Evolutionary conservation across 1,284 basidiomycete genomes (phyloP), one percentile per base, ranked within the genome.

Genomic region (Pascua sp.): DNA sequence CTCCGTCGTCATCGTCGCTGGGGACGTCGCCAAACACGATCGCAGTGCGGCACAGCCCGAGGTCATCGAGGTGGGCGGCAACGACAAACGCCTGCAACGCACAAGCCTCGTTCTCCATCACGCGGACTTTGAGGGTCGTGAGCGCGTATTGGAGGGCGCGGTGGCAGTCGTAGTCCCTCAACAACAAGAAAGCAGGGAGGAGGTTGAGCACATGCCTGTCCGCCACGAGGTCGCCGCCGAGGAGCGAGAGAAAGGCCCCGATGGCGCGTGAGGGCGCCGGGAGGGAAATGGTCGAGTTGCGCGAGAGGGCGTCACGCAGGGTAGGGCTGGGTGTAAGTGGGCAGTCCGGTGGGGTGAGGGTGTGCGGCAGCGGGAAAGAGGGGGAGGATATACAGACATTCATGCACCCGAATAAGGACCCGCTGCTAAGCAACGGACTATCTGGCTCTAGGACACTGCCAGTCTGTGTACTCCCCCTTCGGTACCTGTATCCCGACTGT

Each of bases 1-100:
- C 17, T 4, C 4, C n/a, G 16, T 48, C 47, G 4, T 36, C 36
- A 11, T 38, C 36, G n/a, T n/a, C 24, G 10, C 46, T 47, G n/a
- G 48, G 48, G 13, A 46, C 45, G 24, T 56, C 55, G 49, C 52
- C 42, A 32, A 55, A 42, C 15, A 61, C 59, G 39, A 61, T 57
- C n/a, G 59, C 59, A n/a, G 56, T 54, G 42, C 59, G 59, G 55
- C 59, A 61, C 16, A 61, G 59, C 11, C 51, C 40, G 4, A 60
- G 45, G 46, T 55, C 59, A 46, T 43, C 45, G 11, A 54, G 36
- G n/a, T 47, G 47, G 5, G 59, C 59, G 42, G 52, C 59, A 32
- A 61, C 48, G 15, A 61, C 44, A 39, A 61, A 61, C 11, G 49
- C 51, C 42, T 57, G 52, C 40, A 61, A 36, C 1, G 59, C 46